Evolutionary conservation across 2,329 filamentous ascomycete genomes (phyloP), one percentile per base, ranked within the genome.

Genomic region (Aspergillus sp.): DNA sequence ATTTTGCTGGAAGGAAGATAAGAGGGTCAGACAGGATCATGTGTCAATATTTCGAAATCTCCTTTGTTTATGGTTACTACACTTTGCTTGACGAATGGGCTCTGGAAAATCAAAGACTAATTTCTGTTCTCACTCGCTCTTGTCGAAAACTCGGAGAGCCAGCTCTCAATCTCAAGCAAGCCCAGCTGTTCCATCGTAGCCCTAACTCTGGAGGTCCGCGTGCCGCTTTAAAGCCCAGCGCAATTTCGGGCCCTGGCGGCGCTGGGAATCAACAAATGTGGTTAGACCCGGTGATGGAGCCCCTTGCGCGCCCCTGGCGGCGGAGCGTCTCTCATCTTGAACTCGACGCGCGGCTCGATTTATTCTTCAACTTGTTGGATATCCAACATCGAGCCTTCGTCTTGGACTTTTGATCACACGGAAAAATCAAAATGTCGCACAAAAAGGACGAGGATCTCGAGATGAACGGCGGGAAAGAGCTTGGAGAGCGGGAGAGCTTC

Each of bases 21-120:
- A 17, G 47, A 28, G 47, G 22, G 25, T 19, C 48, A 30, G 48
- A 31, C 48, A 28, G 25, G 48, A 30, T 50, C 48, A 17, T 50
- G 23, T 50, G 25, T 50, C 47, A 15, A 50, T 50, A 47, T 50
- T 50, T 50, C 15, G 13, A 50, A 28, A 30, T 51, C 54, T 54
- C 57, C 34, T 54, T 59, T 59, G 49, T 54, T 47, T 49, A 38
- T 15, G 34, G 11, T 41, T 41, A 13, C 5, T 41, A 15, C 38
- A 23, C 50, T 34, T 31, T n/a, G 15, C 11, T 41, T 41, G 34
- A 41, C 11, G 34, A 11, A 41, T 15, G 34, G 34, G 34, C 11
- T 41, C 34, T 41, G 34, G 34, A 41, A 41, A 41, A 41, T 41
- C 9, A 13, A 41, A 41, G 34, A 41, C 34, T 41, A 41, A 41